These are phyloP conservation scores for Phaffomyces antillensis DNA, from an alignment of 805 yeast species.

Conservation along the genomic window DNA sequence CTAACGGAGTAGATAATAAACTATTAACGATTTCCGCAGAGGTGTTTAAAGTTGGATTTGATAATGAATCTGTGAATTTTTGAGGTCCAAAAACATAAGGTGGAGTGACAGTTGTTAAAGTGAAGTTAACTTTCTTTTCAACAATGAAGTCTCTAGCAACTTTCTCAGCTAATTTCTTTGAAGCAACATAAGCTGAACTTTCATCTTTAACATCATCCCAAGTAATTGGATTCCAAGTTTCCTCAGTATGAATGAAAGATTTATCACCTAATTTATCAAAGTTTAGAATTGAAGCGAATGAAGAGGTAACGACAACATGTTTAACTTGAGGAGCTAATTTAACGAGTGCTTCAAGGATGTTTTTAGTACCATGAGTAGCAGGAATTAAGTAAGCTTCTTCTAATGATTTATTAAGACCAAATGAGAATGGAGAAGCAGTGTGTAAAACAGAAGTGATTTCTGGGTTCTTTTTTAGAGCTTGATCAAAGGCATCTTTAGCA, in stretches of 20 bases:
- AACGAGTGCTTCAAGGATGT: slow-evolving; percentile 43
- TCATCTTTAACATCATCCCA: slow-evolving; percentile 27
- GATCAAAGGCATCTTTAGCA: slow-evolving; percentile 37
- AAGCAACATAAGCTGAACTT: slow-evolving; percentile 43
- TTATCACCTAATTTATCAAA: slow-evolving; percentile 30
- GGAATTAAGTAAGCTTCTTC: slow-evolving; percentile 49
- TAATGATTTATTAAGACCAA: slow-evolving; percentile 32
- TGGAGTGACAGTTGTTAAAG: slow-evolving; percentile 45
- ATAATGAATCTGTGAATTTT: slow-evolving; percentile 38
- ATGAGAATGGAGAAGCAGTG: slow-evolving; percentile 54
- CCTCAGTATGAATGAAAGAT: slow-evolving; percentile 33
- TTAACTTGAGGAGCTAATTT: slow-evolving; percentile 34
- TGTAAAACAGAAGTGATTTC: slow-evolving; percentile 51
- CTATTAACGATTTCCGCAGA: slow-evolving; percentile 32
- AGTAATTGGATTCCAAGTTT: slow-evolving; percentile 46
- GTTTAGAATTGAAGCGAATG: slow-evolving; percentile 39
- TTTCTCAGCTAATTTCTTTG: slow-evolving; percentile 56
- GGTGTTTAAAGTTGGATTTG: slow-evolving; percentile 34
- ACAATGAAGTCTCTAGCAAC: slow-evolving; percentile 49
- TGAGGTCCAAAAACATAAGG: slow-evolving; percentile 57
- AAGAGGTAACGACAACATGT: slow-evolving; percentile 46
- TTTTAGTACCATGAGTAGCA: slow-evolving; percentile 47
- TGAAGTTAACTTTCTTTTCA: slow-evolving; percentile 31
- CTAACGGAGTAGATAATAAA: slow-evolving; percentile 25
- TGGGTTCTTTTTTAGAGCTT: slow-evolving; percentile 37